These are phyloP conservation scores for Lactifluus echinatus DNA, from an alignment of 768 basidiomycete species.

Conservation along the genomic window DNA sequence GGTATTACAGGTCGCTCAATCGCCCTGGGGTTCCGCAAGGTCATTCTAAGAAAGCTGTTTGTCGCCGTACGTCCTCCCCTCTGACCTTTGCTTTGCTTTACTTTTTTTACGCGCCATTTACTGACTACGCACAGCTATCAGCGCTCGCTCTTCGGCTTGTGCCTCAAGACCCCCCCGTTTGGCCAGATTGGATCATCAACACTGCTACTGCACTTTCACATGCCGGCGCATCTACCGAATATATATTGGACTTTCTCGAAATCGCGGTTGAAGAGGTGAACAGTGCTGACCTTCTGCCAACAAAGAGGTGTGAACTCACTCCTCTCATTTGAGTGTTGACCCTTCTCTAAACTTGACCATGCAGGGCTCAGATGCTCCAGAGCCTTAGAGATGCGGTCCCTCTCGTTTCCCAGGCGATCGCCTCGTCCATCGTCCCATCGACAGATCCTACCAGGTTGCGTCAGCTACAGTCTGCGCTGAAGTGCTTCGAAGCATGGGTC, in stretches of 20 bases:
- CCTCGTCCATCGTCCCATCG: constrained; percentile 41
- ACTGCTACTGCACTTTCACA: constrained; percentile 54
- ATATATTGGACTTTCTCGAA: constrained; percentile 65
- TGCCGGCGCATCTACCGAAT: constrained; percentile 48
- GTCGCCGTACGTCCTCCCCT: constrained; percentile 55
- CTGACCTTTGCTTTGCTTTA: neutral
- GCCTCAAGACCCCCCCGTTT: constrained; percentile 46
- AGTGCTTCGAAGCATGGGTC: constrained; percentile 82
- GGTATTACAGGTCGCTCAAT: constrained; percentile 62
- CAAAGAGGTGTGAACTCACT: constrained; percentile 52
- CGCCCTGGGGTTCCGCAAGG: constrained; percentile 46
- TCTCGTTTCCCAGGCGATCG: constrained; percentile 63
- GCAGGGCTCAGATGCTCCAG: constrained; percentile 54
- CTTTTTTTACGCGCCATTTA: constrained; percentile 2
- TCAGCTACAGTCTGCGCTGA: constrained; percentile 60
- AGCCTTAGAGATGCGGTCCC: constrained; percentile 60
- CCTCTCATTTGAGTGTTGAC: neutral
- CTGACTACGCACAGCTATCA: neutral
- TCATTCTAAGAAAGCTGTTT: constrained; percentile 81
- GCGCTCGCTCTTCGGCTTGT: constrained; percentile 66
- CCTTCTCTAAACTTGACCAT: constrained; percentile 2
- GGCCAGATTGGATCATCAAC: constrained; percentile 71
- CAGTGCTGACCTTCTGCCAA: constrained; percentile 63
- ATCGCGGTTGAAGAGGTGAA: constrained; percentile 81
- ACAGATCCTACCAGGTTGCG: constrained; percentile 29